A percentile compares a stretch with the other conserved stretches of the same genome.
Conservation (phyloP, 176 grass and related monocot genomes). For the Oryza glumipatula region DNA sequence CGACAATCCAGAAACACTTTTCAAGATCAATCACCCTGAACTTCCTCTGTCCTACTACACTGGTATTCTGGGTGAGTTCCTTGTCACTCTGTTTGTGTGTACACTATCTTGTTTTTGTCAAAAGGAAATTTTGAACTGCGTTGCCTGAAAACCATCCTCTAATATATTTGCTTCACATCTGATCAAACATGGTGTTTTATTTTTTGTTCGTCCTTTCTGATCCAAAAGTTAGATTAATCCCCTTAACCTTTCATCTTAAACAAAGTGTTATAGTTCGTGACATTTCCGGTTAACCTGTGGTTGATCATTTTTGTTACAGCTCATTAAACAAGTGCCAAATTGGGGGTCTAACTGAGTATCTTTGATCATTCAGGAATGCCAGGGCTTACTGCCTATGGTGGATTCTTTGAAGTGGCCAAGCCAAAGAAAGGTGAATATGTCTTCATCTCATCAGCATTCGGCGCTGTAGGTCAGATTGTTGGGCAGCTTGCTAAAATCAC, state of each 20-base stretch:
- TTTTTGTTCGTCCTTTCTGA: too few relatives aligned
- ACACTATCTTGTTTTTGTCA: background rate
- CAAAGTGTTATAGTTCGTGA: background rate
- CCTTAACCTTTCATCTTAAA: background rate
- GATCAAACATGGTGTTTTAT: too few relatives aligned
- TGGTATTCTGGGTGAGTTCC: conserved; percentile 62
- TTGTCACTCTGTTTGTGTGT: background rate
- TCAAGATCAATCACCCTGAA: conserved; percentile 66
- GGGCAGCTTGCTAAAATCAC: conserved; percentile 62
- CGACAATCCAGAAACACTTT: conserved; percentile 38
- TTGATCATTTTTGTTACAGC: too few relatives aligned
- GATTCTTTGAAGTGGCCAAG: conserved; percentile 51
- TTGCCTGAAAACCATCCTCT: background rate
- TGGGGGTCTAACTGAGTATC: background rate
- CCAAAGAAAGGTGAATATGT: conserved; percentile 64
- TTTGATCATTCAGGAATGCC: conserved; percentile 36
- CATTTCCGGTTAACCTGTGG: too few relatives aligned
- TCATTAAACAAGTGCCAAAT: too few relatives aligned
- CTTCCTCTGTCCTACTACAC: conserved; percentile 65
- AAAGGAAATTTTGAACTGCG: background rate
- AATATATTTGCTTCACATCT: too few relatives aligned
- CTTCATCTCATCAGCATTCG: conserved; percentile 56
- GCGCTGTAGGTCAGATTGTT: conserved; percentile 60
- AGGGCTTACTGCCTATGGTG: conserved; percentile 58
- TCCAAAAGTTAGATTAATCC: too few relatives aligned